Percentiles rank a stretch among this genome's conserved stretches.
phyloP scores from a whole-genome alignment of 805 yeast genomes.

The Wickerhamomyces chambardii region DNA sequence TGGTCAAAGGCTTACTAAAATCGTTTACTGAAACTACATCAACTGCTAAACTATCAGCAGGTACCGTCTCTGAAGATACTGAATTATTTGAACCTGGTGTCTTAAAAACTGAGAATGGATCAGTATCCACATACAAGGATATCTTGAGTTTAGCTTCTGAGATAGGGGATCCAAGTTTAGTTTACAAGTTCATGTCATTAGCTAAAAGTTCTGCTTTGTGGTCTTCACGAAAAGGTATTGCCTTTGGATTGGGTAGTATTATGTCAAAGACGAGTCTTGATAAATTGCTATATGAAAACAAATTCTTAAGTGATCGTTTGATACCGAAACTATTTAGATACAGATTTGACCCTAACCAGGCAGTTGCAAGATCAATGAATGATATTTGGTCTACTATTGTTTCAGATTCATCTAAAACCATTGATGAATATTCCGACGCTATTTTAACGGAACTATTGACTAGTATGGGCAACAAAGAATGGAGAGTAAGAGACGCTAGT shows the following conservation, averaged over 20 bases:
- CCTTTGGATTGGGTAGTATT: conserved; percentile 85
- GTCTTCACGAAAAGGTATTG: conserved; percentile 91
- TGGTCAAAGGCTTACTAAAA: conserved; percentile 62
- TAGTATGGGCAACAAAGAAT: conserved; percentile 75
- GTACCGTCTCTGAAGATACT: conserved; percentile 70
- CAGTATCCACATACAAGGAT: conserved; percentile 87
- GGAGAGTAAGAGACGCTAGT: conserved; percentile 92
- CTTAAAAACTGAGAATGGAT: conserved; percentile 72
- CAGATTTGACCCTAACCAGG: conserved; percentile 71
- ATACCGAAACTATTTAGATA: conserved; percentile 82
- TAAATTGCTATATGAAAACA: conserved; percentile 44
- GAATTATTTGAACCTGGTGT: conserved; percentile 79
- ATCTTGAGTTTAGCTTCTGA: conserved; percentile 83
- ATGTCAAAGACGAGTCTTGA: conserved; percentile 72
- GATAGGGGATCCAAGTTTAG: conserved; percentile 91
- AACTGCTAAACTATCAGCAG: conserved; percentile 38
- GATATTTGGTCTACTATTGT: conserved; percentile 79
- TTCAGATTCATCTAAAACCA: conserved; percentile 40
- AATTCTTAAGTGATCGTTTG: conserved; percentile 44
- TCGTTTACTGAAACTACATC: conserved; percentile 70
- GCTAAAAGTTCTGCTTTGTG: conserved; percentile 84
- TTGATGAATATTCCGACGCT: conserved; percentile 41
- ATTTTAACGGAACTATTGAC: conserved; percentile 57
- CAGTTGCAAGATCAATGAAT: conserved; percentile 76
- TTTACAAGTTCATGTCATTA: conserved; percentile 87